Evolutionary conservation across 202 grass and related monocot species (phyloP), one percentile per base, ranked within the genome.

Genomic region (Carex arenaria): DNA sequence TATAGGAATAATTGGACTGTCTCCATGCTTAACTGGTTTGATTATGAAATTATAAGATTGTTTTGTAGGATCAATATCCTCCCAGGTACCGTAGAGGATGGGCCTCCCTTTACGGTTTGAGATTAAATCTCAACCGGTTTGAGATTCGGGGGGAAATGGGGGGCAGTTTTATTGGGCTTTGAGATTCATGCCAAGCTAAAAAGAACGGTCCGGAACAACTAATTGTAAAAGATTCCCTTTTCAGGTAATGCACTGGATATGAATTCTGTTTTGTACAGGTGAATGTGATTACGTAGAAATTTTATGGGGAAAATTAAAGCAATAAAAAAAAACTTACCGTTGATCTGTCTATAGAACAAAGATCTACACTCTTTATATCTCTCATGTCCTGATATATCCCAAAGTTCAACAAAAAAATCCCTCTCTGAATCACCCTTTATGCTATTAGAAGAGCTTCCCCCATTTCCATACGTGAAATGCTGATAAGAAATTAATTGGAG

Each of bases 371-470:
- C 87, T 89, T 94, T 92, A 78, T 98, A 98, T 34, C 95, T 89
- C 56, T 98, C 90, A 64, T 98, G 95, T 36, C 95, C 95, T 59
- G 92, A 93, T 67, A 98, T 79, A 87, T 98, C 95, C 95, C 95
- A 98, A 80, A 98, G 90, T 79, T 98, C 95, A 64, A 98, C 89
- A 91, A 98, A 98, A 80, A 94, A 91, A 68, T 93, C 90, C 47
- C 95, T 93, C 85, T 94, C 90, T 80, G 89, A 54, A 83, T 98
- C 95, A 67, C 85, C 82, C 22, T 90, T 90, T 60, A 91, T 85
- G 74, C 80, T 86, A 79, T 82, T 90, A 82, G 89, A 94, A 7
- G 92, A 94, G 89, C 86, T 89, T 74, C 89, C 87, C 47, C 75
- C 84, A 73, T 88, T 89, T 67, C 89, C 89, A 84, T 97, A 94